phyloP scores from a whole-genome alignment of 345 rosid species.

The Adansonia digitata region DNA sequence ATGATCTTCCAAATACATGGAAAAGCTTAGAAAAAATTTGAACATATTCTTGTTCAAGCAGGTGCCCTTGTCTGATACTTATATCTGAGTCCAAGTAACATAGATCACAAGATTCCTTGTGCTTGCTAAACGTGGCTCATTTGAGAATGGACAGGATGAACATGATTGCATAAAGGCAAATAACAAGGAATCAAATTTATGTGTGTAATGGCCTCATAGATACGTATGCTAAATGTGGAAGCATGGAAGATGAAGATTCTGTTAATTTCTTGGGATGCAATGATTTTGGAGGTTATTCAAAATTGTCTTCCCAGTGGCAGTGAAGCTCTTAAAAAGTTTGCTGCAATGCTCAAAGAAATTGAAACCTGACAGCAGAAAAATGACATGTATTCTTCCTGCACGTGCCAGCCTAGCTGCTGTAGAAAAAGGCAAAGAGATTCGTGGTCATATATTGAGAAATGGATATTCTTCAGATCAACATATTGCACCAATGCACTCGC shows the following conservation, averaged over 20 bases:
- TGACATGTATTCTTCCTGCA: slow-evolving; percentile 68
- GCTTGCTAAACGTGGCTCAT: slow-evolving; percentile 48
- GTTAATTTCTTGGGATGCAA: slow-evolving; percentile 66
- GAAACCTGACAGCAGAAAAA: slow-evolving; percentile 49
- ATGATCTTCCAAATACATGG: too few species aligned
- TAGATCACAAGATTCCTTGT: slow-evolving; percentile 48
- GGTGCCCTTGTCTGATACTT: too few species aligned
- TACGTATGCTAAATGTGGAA: slow-evolving; percentile 78
- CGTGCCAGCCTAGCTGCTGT: slow-evolving; percentile 65
- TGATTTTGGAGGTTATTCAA: slow-evolving; percentile 68
- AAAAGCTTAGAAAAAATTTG: too few species aligned
- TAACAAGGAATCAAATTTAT: slow-evolving; percentile 39
- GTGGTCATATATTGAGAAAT: slow-evolving; percentile 47
- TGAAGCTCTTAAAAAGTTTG: slow-evolving; percentile 52
- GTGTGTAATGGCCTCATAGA: slow-evolving; percentile 65
- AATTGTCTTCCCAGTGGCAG: slow-evolving; percentile 48
- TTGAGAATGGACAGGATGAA: slow-evolving; percentile 50
- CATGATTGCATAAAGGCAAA: slow-evolving; percentile 48
- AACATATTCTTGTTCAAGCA: too few species aligned
- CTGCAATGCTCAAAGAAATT: slow-evolving; percentile 36
- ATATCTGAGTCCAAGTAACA: too few species aligned
- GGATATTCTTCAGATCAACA: slow-evolving; percentile 41
- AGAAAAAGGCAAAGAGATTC: slow-evolving; percentile 65
- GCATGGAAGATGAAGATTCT: slow-evolving; percentile 48
- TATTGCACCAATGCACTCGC: slow-evolving; percentile 60